Evolutionary conservation across 2,329 filamentous ascomycete genomes (phyloP).

Genomic region (Lachnellula cervina): DNA sequence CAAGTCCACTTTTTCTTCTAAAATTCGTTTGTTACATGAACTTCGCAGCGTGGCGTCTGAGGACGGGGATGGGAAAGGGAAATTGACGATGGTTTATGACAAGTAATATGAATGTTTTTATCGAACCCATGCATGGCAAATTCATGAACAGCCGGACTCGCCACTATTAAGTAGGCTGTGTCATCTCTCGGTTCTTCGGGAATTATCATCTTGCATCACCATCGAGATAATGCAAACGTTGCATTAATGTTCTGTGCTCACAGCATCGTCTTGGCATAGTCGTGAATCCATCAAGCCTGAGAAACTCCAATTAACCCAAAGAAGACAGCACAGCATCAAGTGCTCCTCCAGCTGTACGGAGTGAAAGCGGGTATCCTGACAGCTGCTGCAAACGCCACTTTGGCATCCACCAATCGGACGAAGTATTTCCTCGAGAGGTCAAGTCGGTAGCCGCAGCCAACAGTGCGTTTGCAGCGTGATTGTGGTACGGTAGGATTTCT

Average conservation of each 20-base stretch:
- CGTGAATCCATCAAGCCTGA: neutral
- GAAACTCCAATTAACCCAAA: neutral
- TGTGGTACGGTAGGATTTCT: too few relatives aligned
- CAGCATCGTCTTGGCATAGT: neutral
- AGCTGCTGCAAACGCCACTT: neutral
- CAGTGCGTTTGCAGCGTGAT: too few relatives aligned
- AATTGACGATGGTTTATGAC: neutral
- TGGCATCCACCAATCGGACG: neutral
- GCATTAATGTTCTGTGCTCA: conserved; percentile 6
- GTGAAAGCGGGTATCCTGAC: neutral
- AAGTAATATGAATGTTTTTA: too few relatives aligned
- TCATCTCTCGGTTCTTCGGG: too few relatives aligned
- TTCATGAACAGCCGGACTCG: too few relatives aligned
- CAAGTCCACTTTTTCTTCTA: neutral
- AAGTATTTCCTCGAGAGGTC: neutral
- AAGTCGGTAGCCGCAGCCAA: too few relatives aligned
- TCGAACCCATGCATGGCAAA: neutral
- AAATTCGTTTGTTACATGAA: neutral
- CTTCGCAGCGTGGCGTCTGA: neutral
- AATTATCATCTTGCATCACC: neutral
- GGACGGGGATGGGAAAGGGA: neutral
- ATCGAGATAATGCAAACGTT: conserved; percentile 12
- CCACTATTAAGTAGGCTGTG: too few relatives aligned
- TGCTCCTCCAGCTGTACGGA: neutral
- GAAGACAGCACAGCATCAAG: neutral